Base-by-base conservation (phyloP, 495 filamentous ascomycete genomes). In the Podospora pseudopauciseta region DNA sequence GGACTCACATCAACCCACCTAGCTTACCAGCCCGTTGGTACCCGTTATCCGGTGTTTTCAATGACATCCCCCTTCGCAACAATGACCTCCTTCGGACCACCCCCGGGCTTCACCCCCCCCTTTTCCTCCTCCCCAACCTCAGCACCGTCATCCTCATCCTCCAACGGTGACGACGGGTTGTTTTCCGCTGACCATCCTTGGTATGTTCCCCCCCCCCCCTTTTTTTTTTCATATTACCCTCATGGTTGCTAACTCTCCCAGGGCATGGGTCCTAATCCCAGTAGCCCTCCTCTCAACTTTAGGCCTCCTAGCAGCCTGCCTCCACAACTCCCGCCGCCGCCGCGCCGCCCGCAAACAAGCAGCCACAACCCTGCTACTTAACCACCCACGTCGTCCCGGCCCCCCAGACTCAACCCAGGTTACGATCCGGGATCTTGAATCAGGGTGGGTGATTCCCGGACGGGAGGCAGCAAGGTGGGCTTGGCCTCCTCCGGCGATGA, bases 251-350 rank as follows among this genome's bases (percentile, higher is more conserved):
- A 63, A 63, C 1, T 23, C 23, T 23, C 18, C 30, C 28, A 63
- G 61, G 73, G 62, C 66, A 20, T 75, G 68, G 68, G 68, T 73
- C 54, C 65, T 75, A 15, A 71, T 75, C 56, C 73, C 73, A 18
- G 60, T 77, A 58, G 60, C 67, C 60, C 59, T 70, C 64, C 60
- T 75, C 19, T 58, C 70, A 6, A 30, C 64, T 64, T 30, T 74
- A 26, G 68, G 65, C 57, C 60, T 23, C 11, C n/a, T 71, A 9
- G 70, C 71, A 23, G 18, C 70, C 53, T 65, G 65, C 60, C 63
- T 72, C 9, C 68, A 71, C 66, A 60, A 62, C 30, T 64, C 65
- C 54, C 68, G 69, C 16, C 71, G 71, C 19, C 56, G 58, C 16
- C 28, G 28, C 19, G 61, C 56, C 23, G n/a, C 65, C 60, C 53